These are phyloP conservation scores for Themeda triandra DNA, from an alignment of 176 grass and related monocot species.

Conservation along the genomic window DNA sequence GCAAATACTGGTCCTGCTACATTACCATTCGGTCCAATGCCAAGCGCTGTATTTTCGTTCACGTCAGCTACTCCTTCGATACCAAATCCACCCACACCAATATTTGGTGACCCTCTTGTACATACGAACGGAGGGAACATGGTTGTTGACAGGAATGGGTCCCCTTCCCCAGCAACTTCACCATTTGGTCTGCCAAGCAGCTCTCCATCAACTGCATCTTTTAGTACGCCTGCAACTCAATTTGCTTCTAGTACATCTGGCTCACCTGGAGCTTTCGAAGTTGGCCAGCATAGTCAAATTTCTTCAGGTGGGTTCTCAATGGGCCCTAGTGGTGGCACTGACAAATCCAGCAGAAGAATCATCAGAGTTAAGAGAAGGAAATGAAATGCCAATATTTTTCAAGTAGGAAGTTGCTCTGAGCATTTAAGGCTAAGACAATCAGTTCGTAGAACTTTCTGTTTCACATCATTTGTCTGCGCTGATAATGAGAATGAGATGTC, in stretches of 20 bases:
- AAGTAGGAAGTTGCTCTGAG: not conserved
- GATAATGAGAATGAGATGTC: conserved; percentile 6
- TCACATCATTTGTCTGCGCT: not conserved
- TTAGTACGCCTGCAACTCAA: conserved; percentile 13
- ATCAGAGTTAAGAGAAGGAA: conserved; percentile 46
- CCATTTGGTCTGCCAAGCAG: conserved; percentile 17
- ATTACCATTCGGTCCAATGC: conserved; percentile 8
- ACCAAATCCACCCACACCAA: conserved; percentile 29
- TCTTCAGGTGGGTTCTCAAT: conserved; percentile 38
- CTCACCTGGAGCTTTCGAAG: conserved; percentile 27
- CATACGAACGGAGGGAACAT: conserved; percentile 21
- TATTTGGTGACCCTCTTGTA: conserved; percentile 11
- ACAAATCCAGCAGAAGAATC: conserved; percentile 39
- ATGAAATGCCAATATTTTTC: not conserved
- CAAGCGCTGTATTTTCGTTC: conserved; percentile 26
- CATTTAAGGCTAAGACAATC: not conserved
- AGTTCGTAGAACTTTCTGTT: not conserved
- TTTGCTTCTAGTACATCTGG: conserved; percentile 13
- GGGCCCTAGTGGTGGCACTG: conserved; percentile 13
- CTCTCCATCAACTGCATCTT: conserved; percentile 19
- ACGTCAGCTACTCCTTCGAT: conserved; percentile 16
- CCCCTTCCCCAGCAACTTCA: not conserved
- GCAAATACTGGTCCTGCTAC: not conserved
- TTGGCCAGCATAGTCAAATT: conserved; percentile 39
- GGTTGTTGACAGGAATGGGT: not conserved